phyloP scores from a whole-genome alignment of 2,329 filamentous ascomycete species.

The Hypoxylon sp. region DNA sequence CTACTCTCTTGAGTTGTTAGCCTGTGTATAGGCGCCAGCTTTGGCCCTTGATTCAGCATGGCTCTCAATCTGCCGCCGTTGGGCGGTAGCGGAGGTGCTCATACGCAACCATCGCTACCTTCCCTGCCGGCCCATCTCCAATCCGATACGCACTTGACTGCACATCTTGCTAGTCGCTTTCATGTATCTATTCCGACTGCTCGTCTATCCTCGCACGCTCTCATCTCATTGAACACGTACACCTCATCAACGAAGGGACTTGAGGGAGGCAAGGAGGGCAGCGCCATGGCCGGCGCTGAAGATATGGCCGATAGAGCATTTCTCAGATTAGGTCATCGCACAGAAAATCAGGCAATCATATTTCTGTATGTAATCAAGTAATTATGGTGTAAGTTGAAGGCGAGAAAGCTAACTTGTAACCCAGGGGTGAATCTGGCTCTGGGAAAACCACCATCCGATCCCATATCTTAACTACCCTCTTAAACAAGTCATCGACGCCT shows the following conservation, averaged over 20 bases:
- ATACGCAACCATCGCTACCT: slow-evolving; percentile 86
- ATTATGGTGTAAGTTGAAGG: too few species aligned
- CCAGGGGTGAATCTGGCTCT: slow-evolving; percentile 90
- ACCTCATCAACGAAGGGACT: slow-evolving; percentile 86
- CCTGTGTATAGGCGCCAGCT: slow-evolving; percentile 40
- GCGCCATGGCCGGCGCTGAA: slow-evolving; percentile 90
- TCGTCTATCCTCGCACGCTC: slow-evolving; percentile 86
- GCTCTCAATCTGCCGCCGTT: slow-evolving; percentile 65
- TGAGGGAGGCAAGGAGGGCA: slow-evolving; percentile 91
- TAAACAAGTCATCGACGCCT: slow-evolving; percentile 91
- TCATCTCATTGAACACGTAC: slow-evolving; percentile 95
- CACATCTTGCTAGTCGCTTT: slow-evolving; percentile 86
- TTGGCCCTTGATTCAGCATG: slow-evolving; percentile 58
- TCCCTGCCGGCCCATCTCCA: slow-evolving; percentile 85
- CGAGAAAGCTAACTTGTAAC: slow-evolving; percentile 19
- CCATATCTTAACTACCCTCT: slow-evolving; percentile 83
- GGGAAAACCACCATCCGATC: slow-evolving; percentile 95
- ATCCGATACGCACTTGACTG: slow-evolving; percentile 80
- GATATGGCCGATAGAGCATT: slow-evolving; percentile 89
- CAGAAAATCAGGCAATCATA: slow-evolving; percentile 90
- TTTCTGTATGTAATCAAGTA: slow-evolving; percentile 79
- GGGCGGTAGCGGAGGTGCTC: slow-evolving; percentile 65
- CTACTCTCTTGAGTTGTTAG: slow-evolving; percentile 33
- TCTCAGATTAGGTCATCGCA: slow-evolving; percentile 83
- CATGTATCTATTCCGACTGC: slow-evolving; percentile 91